Evolutionary conservation across 75 land plant genomes (phyloP).

Genomic region (Picea glauca): DNA sequence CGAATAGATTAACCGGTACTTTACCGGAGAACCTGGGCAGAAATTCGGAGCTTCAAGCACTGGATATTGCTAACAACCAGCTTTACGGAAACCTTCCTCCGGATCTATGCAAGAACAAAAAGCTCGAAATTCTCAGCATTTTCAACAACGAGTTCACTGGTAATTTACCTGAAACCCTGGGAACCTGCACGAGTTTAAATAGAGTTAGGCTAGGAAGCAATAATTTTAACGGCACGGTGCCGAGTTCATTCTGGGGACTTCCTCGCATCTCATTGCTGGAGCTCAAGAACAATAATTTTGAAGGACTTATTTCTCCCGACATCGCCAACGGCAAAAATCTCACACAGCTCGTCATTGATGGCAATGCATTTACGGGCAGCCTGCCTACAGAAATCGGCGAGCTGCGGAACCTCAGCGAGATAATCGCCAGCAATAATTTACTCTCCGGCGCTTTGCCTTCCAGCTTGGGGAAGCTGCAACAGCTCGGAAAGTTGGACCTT

Average conservation of each 20-base stretch:
- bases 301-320: slow-evolving; percentile 44
- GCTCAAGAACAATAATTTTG: slow-evolving; percentile 39
- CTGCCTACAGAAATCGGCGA: slow-evolving; percentile 56
- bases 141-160: slow-evolving; percentile 63
- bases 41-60: slow-evolving; percentile 30
- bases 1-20: slow-evolving; percentile 39
- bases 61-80: slow-evolving; percentile 60
- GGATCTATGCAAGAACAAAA: slow-evolving; percentile 41
- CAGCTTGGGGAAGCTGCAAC: slow-evolving; percentile 17
- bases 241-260: slow-evolving; percentile 52
- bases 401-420: slow-evolving; percentile 30
- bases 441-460: slow-evolving; percentile 38
- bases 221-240: slow-evolving; percentile 49
- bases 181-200: slow-evolving; percentile 39
- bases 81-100: slow-evolving; percentile 62
- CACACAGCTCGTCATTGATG: slow-evolving; percentile 19
- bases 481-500: slow-evolving; percentile 37
- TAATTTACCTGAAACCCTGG: slow-evolving; percentile 40
- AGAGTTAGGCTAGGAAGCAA: slow-evolving; percentile 52
- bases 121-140: slow-evolving; percentile 49
- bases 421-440: slow-evolving; percentile 25
- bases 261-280: slow-evolving; percentile 55
- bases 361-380: slow-evolving; percentile 29
- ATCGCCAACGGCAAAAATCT: slow-evolving; percentile 39
- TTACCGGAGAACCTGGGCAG: slow-evolving; percentile 48